A percentile compares a stretch with the other conserved stretches of the same genome.
These are phyloP conservation scores for Omphalea diandra DNA, from an alignment of 441 rosid species.

Conservation along the genomic window DNA sequence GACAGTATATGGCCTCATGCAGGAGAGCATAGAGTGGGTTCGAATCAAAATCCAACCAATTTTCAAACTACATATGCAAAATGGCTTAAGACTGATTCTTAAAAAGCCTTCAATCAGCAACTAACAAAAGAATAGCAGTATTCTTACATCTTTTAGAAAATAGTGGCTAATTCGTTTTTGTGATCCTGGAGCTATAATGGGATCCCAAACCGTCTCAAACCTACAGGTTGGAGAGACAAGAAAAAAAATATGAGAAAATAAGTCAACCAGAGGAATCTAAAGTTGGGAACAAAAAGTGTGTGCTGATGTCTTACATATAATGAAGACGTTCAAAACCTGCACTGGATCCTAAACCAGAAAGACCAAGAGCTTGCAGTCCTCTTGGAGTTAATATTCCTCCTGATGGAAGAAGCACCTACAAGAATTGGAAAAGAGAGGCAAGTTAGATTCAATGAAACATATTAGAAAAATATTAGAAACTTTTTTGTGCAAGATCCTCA, in stretches of 20 bases:
- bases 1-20: slow-evolving; percentile 86
- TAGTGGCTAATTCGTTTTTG: slow-evolving; percentile 59
- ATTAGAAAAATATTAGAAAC: slow-evolving; percentile 15
- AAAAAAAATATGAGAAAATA: background rate
- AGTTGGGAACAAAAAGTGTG: background rate
- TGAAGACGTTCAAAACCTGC: slow-evolving; percentile 92
- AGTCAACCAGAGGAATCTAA: slow-evolving; percentile 9
- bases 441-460: background rate
- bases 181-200: slow-evolving; percentile 68
- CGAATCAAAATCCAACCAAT: slow-evolving; percentile 65
- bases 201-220: slow-evolving; percentile 97
- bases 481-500: slow-evolving; percentile 33
- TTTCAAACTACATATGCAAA: slow-evolving; percentile 57
- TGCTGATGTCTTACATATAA: slow-evolving; percentile 58
- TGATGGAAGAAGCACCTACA: slow-evolving; percentile 86
- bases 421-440: slow-evolving; percentile 9
- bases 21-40: slow-evolving; percentile 87
- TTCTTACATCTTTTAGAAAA: slow-evolving; percentile 79
- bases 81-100: slow-evolving; percentile 20
- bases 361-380: slow-evolving; percentile 85
- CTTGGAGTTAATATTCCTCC: slow-evolving; percentile 83
- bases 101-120: slow-evolving; percentile 13
- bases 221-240: slow-evolving; percentile 30
- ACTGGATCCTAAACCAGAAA: slow-evolving; percentile 80
- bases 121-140: slow-evolving; percentile 3